Base-by-base conservation (phyloP, 1,139 yeast genomes). In the Kazachstania sp. region DNA sequence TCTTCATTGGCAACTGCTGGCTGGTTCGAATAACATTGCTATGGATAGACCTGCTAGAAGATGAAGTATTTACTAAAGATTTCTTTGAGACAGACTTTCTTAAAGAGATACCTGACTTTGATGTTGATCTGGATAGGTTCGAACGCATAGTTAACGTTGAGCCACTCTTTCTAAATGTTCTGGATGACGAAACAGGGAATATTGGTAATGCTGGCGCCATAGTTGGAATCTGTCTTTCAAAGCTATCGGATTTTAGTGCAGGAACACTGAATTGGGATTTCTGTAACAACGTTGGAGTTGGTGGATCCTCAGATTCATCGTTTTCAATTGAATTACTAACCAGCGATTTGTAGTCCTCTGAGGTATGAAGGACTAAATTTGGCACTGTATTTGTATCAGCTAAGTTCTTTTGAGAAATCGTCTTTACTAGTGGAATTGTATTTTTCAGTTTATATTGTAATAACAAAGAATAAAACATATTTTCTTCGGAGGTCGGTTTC, bases 391-490 rank as follows among this genome's bases (percentile, higher is more conserved):
- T 20, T n/a, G 13, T 13, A 13, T 3, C 13, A n/a, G 12, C 16
- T 20, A 23, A 23, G 6, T 37, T 16, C 18, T 37, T 20, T 13
- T 15, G 34, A 3, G 28, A 16, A 20, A 30, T 12, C 1, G 37
- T 13, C 56, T 49, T 44, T 51, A 53, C 38, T 48, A 47, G 23
- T 30, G 49, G 45, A 32, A 41, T 42, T 18, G 59, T 29, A 46
- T 61, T 59, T 43, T 56, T 94, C 57, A 83, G 85, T 55, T 97
- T 77, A 65, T 92, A 92, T 59, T 86, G 82, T 72, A 83, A 72
- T 51, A 92, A 71, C 49, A 94, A 70, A 52, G 87, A 83, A 67
- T 92, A 94, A 58, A 92, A 92, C 48, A 92, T 80, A 71, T 92
- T 94, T 60, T 94, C 98, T 1, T 95, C 79, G 54, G 83, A 84